A percentile compares a stretch with the other conserved stretches of the same genome.
Conservation (phyloP, 495 filamentous ascomycete species). For the Annulohypoxylon stygium region DNA sequence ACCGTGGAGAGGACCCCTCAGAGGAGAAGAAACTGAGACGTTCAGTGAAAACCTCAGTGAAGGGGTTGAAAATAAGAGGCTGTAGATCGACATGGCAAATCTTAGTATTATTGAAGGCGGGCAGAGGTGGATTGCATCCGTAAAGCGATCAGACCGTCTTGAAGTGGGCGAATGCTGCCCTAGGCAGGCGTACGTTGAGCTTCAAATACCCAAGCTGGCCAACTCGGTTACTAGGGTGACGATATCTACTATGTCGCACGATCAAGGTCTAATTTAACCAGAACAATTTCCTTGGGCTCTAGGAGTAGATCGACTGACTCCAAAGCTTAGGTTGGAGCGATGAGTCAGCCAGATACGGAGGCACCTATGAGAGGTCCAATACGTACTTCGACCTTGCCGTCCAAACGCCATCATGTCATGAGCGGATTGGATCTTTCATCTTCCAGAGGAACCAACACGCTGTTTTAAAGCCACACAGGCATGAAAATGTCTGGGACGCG, state of each 20-base stretch:
- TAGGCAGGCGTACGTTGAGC: conserved; percentile 1
- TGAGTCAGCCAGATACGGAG: not conserved
- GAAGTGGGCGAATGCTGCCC: conserved; percentile 5
- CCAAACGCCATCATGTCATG: not conserved
- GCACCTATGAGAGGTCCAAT: conserved; percentile 4
- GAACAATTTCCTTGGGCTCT: not conserved
- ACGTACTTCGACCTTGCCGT: conserved; percentile 7
- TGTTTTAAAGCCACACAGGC: not conserved
- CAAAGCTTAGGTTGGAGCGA: conserved; percentile 2
- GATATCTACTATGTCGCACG: conserved; percentile 1
- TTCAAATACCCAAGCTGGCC: not conserved
- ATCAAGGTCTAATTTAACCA: conserved; percentile 13
- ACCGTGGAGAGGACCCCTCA: not conserved
- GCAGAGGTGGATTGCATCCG: conserved; percentile 1
- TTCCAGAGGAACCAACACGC: conserved; percentile 2
- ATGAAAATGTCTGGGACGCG: conserved; percentile 5
- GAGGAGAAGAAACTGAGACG: not conserved
- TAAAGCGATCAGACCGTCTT: not conserved
- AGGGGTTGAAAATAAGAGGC: not conserved
- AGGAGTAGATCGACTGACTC: not conserved
- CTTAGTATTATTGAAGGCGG: not conserved
- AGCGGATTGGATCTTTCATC: not conserved
- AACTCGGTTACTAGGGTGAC: not conserved
- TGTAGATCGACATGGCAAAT: conserved; percentile 6
- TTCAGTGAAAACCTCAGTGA: not conserved